These are phyloP conservation scores for Dothideomycetes sp. DNA, from an alignment of 2,329 filamentous ascomycete genomes.

Conservation along the genomic window DNA sequence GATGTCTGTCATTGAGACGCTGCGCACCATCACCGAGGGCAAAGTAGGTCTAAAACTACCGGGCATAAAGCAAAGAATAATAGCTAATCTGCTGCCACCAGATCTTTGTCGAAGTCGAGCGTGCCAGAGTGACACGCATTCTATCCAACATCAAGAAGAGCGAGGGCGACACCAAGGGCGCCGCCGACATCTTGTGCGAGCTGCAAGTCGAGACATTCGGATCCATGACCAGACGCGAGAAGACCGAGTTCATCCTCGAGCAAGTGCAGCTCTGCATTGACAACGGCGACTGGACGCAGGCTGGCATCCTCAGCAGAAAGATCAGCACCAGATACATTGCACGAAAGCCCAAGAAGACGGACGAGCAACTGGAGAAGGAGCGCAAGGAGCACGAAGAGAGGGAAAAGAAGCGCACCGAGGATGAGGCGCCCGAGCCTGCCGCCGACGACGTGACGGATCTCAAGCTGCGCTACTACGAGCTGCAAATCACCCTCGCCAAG, in stretches of 20 bases:
- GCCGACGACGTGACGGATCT: slow-evolving; percentile 90
- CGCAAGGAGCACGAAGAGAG: slow-evolving; percentile 76
- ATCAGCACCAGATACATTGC: slow-evolving; percentile 90
- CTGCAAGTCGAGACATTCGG: slow-evolving; percentile 98
- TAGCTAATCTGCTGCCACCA: slow-evolving; percentile 20
- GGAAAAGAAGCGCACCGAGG: slow-evolving; percentile 67
- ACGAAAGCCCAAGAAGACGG: slow-evolving; percentile 80
- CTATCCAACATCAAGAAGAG: slow-evolving; percentile 96
- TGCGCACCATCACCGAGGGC: slow-evolving; percentile 93
- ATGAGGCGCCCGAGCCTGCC: slow-evolving; percentile 63
- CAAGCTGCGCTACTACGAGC: slow-evolving; percentile 93
- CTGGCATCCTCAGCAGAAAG: slow-evolving; percentile 86
- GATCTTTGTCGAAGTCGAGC: slow-evolving; percentile 99
- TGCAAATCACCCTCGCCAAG: slow-evolving; percentile 91
- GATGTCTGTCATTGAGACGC: slow-evolving; percentile 83
- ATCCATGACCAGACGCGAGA: slow-evolving; percentile 92
- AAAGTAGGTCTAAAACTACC: slow-evolving; percentile 46
- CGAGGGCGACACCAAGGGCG: slow-evolving; percentile 82
- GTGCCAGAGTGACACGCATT: slow-evolving; percentile 87
- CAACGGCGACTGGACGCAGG: slow-evolving; percentile 91
- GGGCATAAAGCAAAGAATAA: not conserved
- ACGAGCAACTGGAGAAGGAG: slow-evolving; percentile 83
- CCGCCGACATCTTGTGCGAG: slow-evolving; percentile 89
- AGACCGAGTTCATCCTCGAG: slow-evolving; percentile 96
- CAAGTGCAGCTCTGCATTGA: slow-evolving; percentile 94